These are phyloP conservation scores for Zea luxurians DNA, from an alignment of 176 grass and related monocot species.

Conservation along the genomic window DNA sequence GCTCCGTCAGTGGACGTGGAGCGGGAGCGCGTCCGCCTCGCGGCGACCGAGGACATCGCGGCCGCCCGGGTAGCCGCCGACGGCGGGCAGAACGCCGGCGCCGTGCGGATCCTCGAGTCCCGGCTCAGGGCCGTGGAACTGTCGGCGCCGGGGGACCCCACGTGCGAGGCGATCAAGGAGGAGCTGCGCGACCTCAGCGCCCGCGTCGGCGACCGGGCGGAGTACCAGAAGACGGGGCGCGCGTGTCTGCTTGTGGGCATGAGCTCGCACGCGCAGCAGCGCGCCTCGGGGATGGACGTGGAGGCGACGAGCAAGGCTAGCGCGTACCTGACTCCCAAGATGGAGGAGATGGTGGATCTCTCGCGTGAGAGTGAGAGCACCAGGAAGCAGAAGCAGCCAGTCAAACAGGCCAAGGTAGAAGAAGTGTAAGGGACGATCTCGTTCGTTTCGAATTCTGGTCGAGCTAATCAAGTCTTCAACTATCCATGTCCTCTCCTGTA, in stretches of 20 bases:
- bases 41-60: neutral
- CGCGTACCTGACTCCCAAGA: conserved; percentile 4
- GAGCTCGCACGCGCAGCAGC: conserved; percentile 42
- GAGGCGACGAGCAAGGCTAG: neutral
- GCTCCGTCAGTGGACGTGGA: neutral
- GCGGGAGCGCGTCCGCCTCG: neutral
- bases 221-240: conserved; percentile 22
- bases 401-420: too few species aligned
- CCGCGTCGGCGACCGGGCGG: neutral
- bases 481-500: too few species aligned
- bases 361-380: neutral
- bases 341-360: conserved; percentile 5
- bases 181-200: neutral
- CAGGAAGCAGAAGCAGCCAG: neutral
- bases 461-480: too few species aligned
- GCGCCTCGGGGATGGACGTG: neutral
- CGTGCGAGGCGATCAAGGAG: neutral
- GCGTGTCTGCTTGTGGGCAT: conserved; percentile 44
- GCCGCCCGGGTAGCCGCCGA: neutral
- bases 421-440: too few species aligned
- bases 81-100: neutral
- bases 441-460: too few species aligned
- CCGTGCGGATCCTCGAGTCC: neutral
- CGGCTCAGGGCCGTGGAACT: neutral
- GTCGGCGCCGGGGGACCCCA: neutral